Evolutionary conservation across 164 flowering plant species (phyloP).

Genomic region (Houttuynia cordata): DNA sequence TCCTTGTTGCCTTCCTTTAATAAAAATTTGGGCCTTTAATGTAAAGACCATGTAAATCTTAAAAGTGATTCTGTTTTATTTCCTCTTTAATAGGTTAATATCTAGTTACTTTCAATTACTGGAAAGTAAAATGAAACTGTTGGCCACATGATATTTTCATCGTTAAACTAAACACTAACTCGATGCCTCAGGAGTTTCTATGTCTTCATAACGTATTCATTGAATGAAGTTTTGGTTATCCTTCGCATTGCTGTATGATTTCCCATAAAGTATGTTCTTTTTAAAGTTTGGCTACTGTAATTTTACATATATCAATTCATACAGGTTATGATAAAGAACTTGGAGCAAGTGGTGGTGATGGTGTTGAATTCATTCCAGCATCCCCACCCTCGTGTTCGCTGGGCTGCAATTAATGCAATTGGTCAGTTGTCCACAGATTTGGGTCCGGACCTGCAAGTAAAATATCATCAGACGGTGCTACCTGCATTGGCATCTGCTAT

Average conservation of each 20-base stretch:
- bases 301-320: background rate
- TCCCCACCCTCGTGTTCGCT: slow-evolving; percentile 91
- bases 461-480: slow-evolving; percentile 73
- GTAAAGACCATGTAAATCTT: background rate
- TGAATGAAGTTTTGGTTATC: too few species aligned
- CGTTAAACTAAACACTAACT: too few species aligned
- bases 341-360: slow-evolving; percentile 91
- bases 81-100: too few species aligned
- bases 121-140: too few species aligned
- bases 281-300: too few species aligned
- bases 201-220: too few species aligned
- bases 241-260: too few species aligned
- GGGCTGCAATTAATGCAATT: slow-evolving; percentile 99
- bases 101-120: too few species aligned
- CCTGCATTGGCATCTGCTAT: slow-evolving; percentile 83
- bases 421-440: slow-evolving; percentile 99
- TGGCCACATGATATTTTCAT: too few species aligned
- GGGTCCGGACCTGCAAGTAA: slow-evolving; percentile 92
- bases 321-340: slow-evolving; percentile 86
- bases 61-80: background rate
- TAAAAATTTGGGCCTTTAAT: background rate
- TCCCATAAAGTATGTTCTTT: too few species aligned
- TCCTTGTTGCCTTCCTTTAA: too few species aligned
- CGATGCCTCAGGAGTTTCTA: too few species aligned
- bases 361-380: slow-evolving; percentile 83